Evolutionary conservation across 106 monocot genomes (phyloP).

Genomic region (Hemerocallis citrina): DNA sequence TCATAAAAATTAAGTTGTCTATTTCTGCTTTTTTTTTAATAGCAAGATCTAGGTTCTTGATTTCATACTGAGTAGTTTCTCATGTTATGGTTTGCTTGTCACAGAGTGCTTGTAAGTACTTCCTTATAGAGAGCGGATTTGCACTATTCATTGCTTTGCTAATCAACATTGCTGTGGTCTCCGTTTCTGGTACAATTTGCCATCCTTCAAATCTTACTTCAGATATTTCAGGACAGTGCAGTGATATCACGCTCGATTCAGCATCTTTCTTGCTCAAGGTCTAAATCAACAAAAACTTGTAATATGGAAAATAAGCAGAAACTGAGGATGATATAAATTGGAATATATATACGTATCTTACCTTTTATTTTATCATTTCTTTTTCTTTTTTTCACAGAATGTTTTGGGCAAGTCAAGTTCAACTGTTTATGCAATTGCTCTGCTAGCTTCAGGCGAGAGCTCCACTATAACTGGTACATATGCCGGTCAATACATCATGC

Average conservation of each 20-base stretch:
- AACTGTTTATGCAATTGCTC: conserved; percentile 51
- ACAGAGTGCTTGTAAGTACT: conserved; percentile 48
- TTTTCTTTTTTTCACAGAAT: conserved; percentile 28
- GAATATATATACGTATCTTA: not conserved
- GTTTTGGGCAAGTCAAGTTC: conserved; percentile 75
- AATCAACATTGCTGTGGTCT: conserved; percentile 50
- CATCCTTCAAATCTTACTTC: conserved; percentile 16
- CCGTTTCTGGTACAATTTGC: conserved; percentile 43
- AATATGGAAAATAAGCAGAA: not conserved
- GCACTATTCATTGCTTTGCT: conserved; percentile 44
- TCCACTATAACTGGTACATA: conserved; percentile 87
- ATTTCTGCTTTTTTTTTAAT: too few relatives aligned
- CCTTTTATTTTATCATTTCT: not conserved
- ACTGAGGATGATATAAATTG: not conserved
- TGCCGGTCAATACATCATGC: conserved; percentile 83
- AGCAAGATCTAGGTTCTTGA: too few relatives aligned
- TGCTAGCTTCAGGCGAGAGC: conserved; percentile 81
- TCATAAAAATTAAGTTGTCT: too few relatives aligned
- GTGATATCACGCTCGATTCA: conserved; percentile 32
- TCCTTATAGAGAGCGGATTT: conserved; percentile 46
- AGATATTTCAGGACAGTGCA: conserved; percentile 23
- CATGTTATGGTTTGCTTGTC: not conserved
- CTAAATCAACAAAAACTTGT: not conserved
- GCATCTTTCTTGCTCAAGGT: conserved; percentile 47
- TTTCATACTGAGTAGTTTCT: too few relatives aligned